Percentiles rank a stretch among this genome's conserved stretches.
phyloP scores from a whole-genome alignment of 1,139 yeast genomes.

The Saccharomyces hybrid region DNA sequence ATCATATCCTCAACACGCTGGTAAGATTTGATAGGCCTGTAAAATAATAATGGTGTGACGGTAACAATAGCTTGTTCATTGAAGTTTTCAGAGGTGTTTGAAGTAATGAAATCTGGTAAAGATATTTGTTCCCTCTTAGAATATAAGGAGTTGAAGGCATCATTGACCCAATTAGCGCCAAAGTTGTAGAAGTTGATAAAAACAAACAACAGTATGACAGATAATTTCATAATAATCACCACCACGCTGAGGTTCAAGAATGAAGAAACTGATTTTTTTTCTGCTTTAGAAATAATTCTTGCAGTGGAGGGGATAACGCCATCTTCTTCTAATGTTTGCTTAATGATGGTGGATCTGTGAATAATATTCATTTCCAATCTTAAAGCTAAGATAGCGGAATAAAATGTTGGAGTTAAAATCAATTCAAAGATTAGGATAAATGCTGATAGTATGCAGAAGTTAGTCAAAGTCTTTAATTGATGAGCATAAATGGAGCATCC shows the following conservation, averaged over 20 bases:
- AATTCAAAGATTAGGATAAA: conserved; percentile 69
- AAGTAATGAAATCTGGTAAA: conserved; percentile 22
- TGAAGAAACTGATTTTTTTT: conserved; percentile 26
- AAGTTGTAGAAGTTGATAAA: conserved; percentile 67
- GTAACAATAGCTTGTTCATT: conserved; percentile 48
- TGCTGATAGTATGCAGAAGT: conserved; percentile 75
- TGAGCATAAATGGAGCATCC: conserved; percentile 64
- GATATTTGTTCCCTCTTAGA: conserved; percentile 19
- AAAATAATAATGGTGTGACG: conserved; percentile 57
- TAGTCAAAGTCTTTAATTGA: conserved; percentile 66
- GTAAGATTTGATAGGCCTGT: conserved; percentile 58
- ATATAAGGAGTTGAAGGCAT: conserved; percentile 37
- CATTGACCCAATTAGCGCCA: conserved; percentile 69
- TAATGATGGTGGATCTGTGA: conserved; percentile 73
- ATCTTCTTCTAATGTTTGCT: conserved; percentile 85
- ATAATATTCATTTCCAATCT: conserved; percentile 88
- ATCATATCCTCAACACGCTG: conserved; percentile 62
- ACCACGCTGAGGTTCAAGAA: conserved; percentile 34
- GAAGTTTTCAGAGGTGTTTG: conserved; percentile 11
- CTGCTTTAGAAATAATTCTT: conserved; percentile 53
- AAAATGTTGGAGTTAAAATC: conserved; percentile 72
- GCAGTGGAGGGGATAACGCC: conserved; percentile 78
- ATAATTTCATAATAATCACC: conserved; percentile 56
- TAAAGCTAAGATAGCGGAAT: conserved; percentile 75
- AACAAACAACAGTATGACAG: conserved; percentile 60